Evolutionary conservation across 495 filamentous ascomycete genomes (phyloP), one percentile per base, ranked within the genome.

Genomic region (Neurospora hispaniola): DNA sequence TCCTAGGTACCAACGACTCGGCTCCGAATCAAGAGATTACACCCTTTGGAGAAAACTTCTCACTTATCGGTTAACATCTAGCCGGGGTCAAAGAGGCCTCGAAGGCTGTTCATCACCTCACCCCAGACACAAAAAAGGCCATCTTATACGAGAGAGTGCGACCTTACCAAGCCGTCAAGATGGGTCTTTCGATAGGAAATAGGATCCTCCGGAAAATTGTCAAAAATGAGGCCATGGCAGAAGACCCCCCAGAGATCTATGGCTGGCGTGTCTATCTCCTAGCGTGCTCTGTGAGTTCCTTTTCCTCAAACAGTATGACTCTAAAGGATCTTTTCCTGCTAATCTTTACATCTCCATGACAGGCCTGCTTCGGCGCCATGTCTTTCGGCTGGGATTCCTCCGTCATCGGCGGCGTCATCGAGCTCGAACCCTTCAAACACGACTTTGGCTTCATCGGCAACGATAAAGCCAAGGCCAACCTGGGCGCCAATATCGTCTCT

Each of bases 281-380:
- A 41, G 90, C 91, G 27, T 90, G 87, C 72, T 91, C 90, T 69
- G 89, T 91, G 73, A 78, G 86, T 81, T n/a, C 10, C 35, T 40
- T 62, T 41, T 41, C 5, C 40, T n/a, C 43, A 20, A 69, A 16
- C 40, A 10, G 31, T 11, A 18, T n/a, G 18, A 5, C n/a, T 40
- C 40, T 76, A 59, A 70, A 42, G 35, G 31, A 35, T 66, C 42
- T 76, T 54, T 73, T 46, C 71, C 16, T 73, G 46, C 73, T 69
- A 27, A 76, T 69, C 40, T 42, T 38, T 70, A 16, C 5, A 18
- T 71, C 18, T 11, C 27, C 4, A 16, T 48, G 9, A 70, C 70
- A 88, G 87, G 89, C 89, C 6, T 92, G 91, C 81, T 94, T 92
- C 74, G 92, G 91, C 54, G 92, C 91, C 73, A 92, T 91, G 88